Conservation (phyloP, 1,284 basidiomycete genomes). For the Tylopilus sp. region DNA sequence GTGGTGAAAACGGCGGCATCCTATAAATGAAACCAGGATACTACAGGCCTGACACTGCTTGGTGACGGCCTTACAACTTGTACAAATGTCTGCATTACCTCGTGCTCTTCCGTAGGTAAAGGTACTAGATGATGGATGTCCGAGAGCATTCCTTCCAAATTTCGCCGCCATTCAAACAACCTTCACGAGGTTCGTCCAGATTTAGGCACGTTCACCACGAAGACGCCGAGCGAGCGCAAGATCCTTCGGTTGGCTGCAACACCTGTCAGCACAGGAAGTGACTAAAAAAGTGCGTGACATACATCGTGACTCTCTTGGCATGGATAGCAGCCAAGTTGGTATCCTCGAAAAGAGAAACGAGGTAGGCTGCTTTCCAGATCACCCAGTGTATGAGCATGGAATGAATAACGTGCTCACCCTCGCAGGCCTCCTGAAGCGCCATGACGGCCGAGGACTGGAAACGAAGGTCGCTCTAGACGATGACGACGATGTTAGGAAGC, state of each 20-base stretch:
- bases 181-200: neutral
- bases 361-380: slow-evolving; percentile 42
- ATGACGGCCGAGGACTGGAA: slow-evolving; percentile 70
- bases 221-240: slow-evolving; percentile 50
- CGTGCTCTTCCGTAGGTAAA: neutral
- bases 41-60: neutral
- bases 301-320: slow-evolving; percentile 61
- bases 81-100: neutral
- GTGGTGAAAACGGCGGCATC: neutral
- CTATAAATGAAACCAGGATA: neutral
- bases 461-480: slow-evolving; percentile 35
- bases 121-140: slow-evolving; percentile 1
- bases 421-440: slow-evolving; percentile 67
- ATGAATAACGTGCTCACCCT: slow-evolving; percentile 35
- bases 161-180: neutral
- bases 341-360: slow-evolving; percentile 65
- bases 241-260: slow-evolving; percentile 42
- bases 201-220: slow-evolving; percentile 27
- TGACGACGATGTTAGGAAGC: neutral
- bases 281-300: neutral
- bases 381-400: neutral
- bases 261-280: slow-evolving; percentile 8
- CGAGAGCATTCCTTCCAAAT: neutral
- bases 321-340: slow-evolving; percentile 62
- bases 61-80: neutral